These are phyloP conservation scores for Annona cherimola DNA, from an alignment of 164 flowering plant genomes.

Conservation along the genomic window DNA sequence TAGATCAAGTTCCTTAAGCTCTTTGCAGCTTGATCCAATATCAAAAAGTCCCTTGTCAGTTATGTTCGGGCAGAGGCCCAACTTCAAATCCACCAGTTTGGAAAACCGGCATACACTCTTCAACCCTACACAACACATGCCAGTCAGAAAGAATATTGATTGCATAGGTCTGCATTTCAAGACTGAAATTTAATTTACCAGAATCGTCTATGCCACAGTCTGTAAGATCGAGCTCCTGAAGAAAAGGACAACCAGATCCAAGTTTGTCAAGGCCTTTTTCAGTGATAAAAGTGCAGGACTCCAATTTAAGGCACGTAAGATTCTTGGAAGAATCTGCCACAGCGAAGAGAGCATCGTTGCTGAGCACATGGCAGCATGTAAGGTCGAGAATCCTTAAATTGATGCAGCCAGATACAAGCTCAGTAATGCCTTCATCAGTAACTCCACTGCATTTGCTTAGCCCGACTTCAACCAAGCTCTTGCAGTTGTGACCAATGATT, in stretches of 20 bases:
- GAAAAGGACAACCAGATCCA: constrained; percentile 37
- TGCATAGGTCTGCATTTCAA: neutral
- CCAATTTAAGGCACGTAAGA: constrained; percentile 54
- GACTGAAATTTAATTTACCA: constrained; percentile 28
- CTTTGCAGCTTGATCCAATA: constrained; percentile 47
- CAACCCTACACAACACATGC: constrained; percentile 40
- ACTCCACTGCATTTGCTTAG: constrained; percentile 64
- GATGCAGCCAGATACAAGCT: constrained; percentile 36
- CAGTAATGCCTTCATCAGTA: constrained; percentile 45
- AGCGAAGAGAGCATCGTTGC: constrained; percentile 49
- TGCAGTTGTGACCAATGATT: constrained; percentile 36
- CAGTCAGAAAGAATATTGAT: neutral
- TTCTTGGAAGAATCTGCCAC: constrained; percentile 45
- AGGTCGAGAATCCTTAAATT: constrained; percentile 47
- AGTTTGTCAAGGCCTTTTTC: constrained; percentile 42
- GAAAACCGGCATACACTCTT: constrained; percentile 47
- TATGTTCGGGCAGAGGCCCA: constrained; percentile 55
- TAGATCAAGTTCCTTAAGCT: constrained; percentile 58
- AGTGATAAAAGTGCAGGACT: constrained; percentile 50
- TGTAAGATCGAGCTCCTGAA: constrained; percentile 68
- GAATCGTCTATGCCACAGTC: constrained; percentile 54
- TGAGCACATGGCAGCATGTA: constrained; percentile 52
- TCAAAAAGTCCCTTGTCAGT: constrained; percentile 48
- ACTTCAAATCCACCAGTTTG: constrained; percentile 39
- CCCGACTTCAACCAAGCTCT: constrained; percentile 44